These are phyloP conservation scores for Fusarium paranaense DNA, from an alignment of 2,329 filamentous ascomycete species.

Conservation along the genomic window DNA sequence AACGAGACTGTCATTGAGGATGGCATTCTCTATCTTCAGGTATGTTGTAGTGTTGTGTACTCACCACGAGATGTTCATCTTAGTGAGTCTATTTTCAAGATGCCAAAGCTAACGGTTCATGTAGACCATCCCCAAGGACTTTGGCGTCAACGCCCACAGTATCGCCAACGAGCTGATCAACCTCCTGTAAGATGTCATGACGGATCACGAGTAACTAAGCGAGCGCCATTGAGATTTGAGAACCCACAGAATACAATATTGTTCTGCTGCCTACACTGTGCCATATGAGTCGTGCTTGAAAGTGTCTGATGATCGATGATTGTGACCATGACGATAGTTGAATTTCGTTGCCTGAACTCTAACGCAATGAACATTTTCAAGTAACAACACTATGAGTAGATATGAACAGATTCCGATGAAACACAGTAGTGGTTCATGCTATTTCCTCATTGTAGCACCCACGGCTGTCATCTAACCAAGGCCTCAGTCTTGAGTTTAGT, in stretches of 20 bases:
- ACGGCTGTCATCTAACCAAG: not conserved
- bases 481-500: not conserved
- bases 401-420: not conserved
- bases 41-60: conserved; percentile 26
- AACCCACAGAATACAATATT: not conserved
- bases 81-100: too few relatives aligned
- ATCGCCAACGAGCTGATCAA: conserved; percentile 51
- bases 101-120: conserved; percentile 6
- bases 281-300: not conserved
- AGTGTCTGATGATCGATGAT: not conserved
- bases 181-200: conserved; percentile 42
- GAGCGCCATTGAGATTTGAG: not conserved
- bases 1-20: conserved; percentile 61
- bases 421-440: not conserved
- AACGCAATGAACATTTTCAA: not conserved
- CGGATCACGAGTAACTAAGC: not conserved
- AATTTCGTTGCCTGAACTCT: not conserved
- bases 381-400: not conserved
- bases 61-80: not conserved
- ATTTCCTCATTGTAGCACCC: not conserved
- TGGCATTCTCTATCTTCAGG: conserved; percentile 63
- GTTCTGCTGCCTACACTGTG: not conserved
- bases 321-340: not conserved
- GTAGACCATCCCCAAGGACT: conserved; percentile 51
- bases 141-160: conserved; percentile 52